These are phyloP conservation scores for Plasmodium vivax DNA, from an alignment of 169 alveolate species.

Conservation along the genomic window DNA sequence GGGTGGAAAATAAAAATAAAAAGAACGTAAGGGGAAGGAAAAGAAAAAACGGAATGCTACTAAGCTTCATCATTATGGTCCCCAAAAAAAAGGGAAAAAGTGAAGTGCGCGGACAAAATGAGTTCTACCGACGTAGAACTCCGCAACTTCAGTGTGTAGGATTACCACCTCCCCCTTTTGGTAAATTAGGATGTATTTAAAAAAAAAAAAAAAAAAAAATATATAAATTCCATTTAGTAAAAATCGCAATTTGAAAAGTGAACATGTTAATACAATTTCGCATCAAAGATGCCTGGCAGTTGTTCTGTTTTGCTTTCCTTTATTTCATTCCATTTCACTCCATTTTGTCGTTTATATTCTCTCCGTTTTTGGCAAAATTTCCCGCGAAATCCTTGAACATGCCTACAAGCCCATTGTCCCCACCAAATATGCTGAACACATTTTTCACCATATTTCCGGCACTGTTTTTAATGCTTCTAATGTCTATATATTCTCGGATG, in stretches of 20 bases:
- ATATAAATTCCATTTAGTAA: neutral
- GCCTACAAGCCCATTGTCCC: neutral
- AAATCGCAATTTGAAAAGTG: neutral
- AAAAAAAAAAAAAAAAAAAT: neutral
- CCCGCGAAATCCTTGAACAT: neutral
- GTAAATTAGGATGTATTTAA: neutral
- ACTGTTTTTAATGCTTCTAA: neutral
- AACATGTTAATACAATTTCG: neutral
- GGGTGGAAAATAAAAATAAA: no score
- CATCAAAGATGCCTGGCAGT: neutral
- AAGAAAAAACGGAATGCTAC: neutral
- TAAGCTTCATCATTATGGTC: neutral
- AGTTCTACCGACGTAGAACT: neutral
- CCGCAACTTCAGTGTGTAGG: neutral
- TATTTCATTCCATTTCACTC: neutral
- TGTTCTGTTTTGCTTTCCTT: neutral
- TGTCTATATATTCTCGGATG: neutral
- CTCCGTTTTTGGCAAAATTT: neutral
- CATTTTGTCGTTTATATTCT: neutral
- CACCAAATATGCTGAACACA: neutral
- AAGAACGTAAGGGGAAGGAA: neutral
- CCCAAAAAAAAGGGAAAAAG: neutral
- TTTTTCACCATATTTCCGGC: neutral
- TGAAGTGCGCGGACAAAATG: neutral
- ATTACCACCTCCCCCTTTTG: neutral